Evolutionary conservation across 257 asterid species (phyloP).

Genomic region (Przewalskia tangutica): DNA sequence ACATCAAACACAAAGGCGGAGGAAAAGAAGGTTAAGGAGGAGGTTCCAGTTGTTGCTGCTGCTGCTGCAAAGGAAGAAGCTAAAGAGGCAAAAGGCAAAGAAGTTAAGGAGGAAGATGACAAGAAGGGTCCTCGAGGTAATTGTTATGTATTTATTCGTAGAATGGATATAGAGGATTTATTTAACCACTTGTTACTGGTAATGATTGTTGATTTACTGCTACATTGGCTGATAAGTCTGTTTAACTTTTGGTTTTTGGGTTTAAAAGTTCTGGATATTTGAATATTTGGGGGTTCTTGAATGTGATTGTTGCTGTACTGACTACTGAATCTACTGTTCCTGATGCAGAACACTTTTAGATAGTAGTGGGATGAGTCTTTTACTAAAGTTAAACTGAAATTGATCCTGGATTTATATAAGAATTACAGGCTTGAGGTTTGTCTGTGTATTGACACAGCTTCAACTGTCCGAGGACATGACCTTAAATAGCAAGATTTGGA

Average conservation of each 20-base stretch:
- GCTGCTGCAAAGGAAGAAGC: constrained; percentile 4
- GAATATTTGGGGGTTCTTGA: background rate
- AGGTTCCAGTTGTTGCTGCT: constrained; percentile 5
- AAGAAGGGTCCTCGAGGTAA: constrained; percentile 44
- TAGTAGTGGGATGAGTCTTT: background rate
- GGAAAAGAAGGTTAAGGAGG: constrained; percentile 21
- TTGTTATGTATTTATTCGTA: background rate
- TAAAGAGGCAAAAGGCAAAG: constrained; percentile 7
- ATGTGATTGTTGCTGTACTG: background rate
- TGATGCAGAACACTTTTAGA: background rate
- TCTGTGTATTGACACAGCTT: too few relatives aligned
- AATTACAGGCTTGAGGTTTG: background rate
- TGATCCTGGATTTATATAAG: background rate
- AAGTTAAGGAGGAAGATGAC: constrained; percentile 23
- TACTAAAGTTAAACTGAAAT: background rate
- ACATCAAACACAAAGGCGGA: constrained; percentile 4
- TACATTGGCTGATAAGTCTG: background rate
- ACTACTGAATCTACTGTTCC: background rate
- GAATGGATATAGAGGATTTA: background rate
- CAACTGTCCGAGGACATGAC: too few relatives aligned
- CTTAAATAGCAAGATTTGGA: too few relatives aligned
- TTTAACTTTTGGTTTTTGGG: background rate
- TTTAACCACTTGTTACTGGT: background rate
- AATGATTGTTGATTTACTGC: background rate
- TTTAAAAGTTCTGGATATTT: background rate